Evolutionary conservation across 164 flowering plant species (phyloP), one percentile per base, ranked within the genome.

Genomic region (Litsea cubeba): DNA sequence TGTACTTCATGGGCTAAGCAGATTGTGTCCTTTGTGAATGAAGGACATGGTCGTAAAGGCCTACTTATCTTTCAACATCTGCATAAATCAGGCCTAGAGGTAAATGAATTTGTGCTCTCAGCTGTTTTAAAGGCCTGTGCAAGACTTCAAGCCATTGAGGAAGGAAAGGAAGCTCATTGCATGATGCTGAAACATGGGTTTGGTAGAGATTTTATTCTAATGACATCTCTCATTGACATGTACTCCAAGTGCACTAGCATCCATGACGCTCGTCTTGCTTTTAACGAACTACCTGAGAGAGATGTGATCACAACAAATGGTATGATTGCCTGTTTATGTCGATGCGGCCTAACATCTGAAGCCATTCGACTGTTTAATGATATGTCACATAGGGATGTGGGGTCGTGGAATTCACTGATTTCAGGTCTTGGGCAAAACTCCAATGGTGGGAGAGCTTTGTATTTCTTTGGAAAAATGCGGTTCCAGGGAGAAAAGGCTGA

Each of bases 361-460:
- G 88, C 88, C 5, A 64, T 82, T 30, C 60, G 71, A 11, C 62
- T 85, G 76, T 85, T 85, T 14, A 10, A 77, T 22, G 25, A 18
- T 12, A 83, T 84, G 86, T 5, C 69, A 5, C 23, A 67, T 12
- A 72, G 83, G 57, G 85, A 82, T 67, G 76, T 76, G 25, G 88
- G 82, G 1, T 79, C 88, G 22, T 84, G 88, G 86, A 85, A 82
- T 76, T 77, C 85, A 8, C 51, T 84, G 68, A 84, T 85, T 46
- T 82, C 86, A 0, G 85, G 84, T 28, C 80, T 79, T 8, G 79
- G 65, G 0, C 75, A 69, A 23, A 74, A 79, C 57, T 73, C 71
- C 0, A 68, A 79, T 22, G 77, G 85, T 30, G 72, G 65, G 77
- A 68, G 60, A 25, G 85, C 83, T 8, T 73, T 82, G 72, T 24